Evolutionary conservation across 129 eudicot species (phyloP).

Genomic region (Dittrichia graveolens): DNA sequence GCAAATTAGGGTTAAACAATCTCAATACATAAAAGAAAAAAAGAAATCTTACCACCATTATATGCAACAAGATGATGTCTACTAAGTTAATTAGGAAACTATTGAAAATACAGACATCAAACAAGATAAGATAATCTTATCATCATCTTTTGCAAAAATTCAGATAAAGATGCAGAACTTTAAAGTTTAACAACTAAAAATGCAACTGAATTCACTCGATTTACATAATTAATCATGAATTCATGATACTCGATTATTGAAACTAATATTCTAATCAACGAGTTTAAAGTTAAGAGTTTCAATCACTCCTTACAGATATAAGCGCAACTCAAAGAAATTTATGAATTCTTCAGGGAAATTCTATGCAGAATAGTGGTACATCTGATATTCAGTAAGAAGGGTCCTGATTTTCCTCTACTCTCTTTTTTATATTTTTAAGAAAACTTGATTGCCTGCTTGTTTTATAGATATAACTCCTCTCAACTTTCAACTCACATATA

Average conservation of each 20-base stretch:
- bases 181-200: neutral
- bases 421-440: neutral
- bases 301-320: neutral
- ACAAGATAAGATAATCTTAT: neutral
- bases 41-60: neutral
- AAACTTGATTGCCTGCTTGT: neutral
- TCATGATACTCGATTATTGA: neutral
- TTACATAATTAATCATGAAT: neutral
- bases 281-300: neutral
- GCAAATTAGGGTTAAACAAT: neutral
- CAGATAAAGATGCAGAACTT: neutral
- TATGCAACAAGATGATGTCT: neutral
- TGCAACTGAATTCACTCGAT: neutral
- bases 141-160: neutral
- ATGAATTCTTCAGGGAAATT: neutral
- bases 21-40: neutral
- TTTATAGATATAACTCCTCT: too few relatives aligned
- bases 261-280: constrained; percentile 1
- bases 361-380: neutral
- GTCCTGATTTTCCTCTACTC: neutral
- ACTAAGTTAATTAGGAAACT: neutral
- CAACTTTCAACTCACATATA: too few relatives aligned
- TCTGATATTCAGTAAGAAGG: neutral
- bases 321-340: neutral
- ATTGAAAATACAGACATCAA: neutral